phyloP scores from a whole-genome alignment of 176 grass and related monocot genomes.

The Sorghum bicolor region Sorghum_bicolor_NCBIv3 NC_012875.2:57696501-57697000 shows the following conservation, averaged over 20 bases:
- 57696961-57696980: slow-evolving; percentile 77
- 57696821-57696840: neutral
- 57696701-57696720: neutral
- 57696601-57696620: neutral
- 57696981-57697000: slow-evolving; percentile 67
- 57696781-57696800: neutral
- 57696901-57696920: slow-evolving; percentile 26
- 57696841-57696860: neutral
- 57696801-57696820: neutral
- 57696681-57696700: neutral
- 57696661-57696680: neutral
- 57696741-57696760: neutral
- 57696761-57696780: neutral
- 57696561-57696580: neutral
- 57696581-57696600: neutral
- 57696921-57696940: slow-evolving; percentile 79
- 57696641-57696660: neutral
- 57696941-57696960: slow-evolving; percentile 73
- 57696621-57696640: neutral
- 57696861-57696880: neutral
- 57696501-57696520: neutral
- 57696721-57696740: neutral
- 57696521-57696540: neutral
- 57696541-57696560: neutral
- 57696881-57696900: neutral